Percentiles rank a stretch among this genome's conserved stretches.
Conservation (phyloP, 2,329 filamentous ascomycete genomes). For the Colletotrichum costaricense region DNA sequence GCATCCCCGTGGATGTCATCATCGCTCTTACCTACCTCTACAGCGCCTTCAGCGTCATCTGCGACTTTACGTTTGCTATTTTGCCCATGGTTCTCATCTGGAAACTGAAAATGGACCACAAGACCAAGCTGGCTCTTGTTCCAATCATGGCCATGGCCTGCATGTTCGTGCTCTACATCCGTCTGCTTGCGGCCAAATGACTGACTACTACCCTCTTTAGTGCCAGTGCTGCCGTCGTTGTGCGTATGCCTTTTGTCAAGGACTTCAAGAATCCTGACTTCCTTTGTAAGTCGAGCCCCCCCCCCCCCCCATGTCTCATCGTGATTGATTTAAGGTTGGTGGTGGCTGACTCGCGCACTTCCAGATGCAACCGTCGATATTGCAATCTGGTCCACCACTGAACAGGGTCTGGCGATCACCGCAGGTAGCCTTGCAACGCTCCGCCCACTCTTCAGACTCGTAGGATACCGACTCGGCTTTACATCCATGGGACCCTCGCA, state of each 20-base stretch:
- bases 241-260: constrained; percentile 53
- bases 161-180: constrained; percentile 46
- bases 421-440: constrained; percentile 60
- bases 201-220: constrained; percentile 40
- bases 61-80: constrained; percentile 64
- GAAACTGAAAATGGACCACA: constrained; percentile 64
- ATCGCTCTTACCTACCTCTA: constrained; percentile 65
- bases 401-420: constrained; percentile 60
- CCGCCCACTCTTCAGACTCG: constrained; percentile 53
- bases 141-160: constrained; percentile 68
- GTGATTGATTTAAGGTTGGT: constrained; percentile 3
- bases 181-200: not conserved
- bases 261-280: constrained; percentile 55
- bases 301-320: not conserved
- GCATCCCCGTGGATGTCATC: constrained; percentile 52
- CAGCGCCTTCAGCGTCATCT: constrained; percentile 59
- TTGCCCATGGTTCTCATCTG: constrained; percentile 66
- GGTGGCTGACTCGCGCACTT: constrained; percentile 14
- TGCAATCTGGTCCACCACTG: constrained; percentile 61
- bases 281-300: constrained; percentile 47
- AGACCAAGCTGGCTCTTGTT: constrained; percentile 63
- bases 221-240: constrained; percentile 56
- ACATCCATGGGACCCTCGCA: constrained; percentile 29
- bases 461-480: constrained; percentile 47
- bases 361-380: constrained; percentile 54